Percentiles rank a stretch among this genome's conserved stretches.
Conservation (phyloP, 2,329 filamentous ascomycete species). For the Xylaria sp. region DNA sequence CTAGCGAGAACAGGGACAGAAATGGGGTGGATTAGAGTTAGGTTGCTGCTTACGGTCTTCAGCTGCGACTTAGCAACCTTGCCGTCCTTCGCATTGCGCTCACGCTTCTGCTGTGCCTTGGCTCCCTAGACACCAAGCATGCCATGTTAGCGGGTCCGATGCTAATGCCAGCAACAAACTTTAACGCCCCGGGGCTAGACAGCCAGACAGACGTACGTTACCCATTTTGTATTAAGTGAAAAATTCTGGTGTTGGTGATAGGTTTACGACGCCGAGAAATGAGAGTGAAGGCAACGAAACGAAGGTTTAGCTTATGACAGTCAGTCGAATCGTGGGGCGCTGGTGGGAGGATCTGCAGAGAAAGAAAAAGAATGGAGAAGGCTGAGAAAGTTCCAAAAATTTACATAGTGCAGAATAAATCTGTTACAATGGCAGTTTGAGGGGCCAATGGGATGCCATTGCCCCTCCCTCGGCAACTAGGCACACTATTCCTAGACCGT, state of each 20-base stretch:
- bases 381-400: slow-evolving; percentile 6
- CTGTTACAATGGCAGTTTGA: background rate
- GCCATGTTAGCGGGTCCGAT: slow-evolving; percentile 29
- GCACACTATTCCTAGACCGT: background rate
- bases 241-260: too few species aligned
- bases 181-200: background rate
- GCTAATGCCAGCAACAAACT: background rate
- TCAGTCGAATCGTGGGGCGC: slow-evolving; percentile 4
- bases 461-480: background rate
- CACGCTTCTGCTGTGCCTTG: slow-evolving; percentile 77
- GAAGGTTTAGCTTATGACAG: slow-evolving; percentile 20
- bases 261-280: background rate
- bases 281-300: too few species aligned
- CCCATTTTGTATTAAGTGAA: slow-evolving; percentile 35
- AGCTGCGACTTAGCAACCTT: slow-evolving; percentile 73
- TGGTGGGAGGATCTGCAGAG: slow-evolving; percentile 32
- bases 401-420: slow-evolving; percentile 9
- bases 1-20: background rate
- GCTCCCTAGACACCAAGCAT: slow-evolving; percentile 60
- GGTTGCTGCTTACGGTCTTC: slow-evolving; percentile 66
- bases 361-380: slow-evolving; percentile 37
- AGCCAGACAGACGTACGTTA: slow-evolving; percentile 33
- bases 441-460: slow-evolving; percentile 2
- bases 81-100: slow-evolving; percentile 73
- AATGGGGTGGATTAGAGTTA: too few species aligned